Evolutionary conservation across 495 filamentous ascomycete genomes (phyloP).

Genomic region (Neurospora sp.): DNA sequence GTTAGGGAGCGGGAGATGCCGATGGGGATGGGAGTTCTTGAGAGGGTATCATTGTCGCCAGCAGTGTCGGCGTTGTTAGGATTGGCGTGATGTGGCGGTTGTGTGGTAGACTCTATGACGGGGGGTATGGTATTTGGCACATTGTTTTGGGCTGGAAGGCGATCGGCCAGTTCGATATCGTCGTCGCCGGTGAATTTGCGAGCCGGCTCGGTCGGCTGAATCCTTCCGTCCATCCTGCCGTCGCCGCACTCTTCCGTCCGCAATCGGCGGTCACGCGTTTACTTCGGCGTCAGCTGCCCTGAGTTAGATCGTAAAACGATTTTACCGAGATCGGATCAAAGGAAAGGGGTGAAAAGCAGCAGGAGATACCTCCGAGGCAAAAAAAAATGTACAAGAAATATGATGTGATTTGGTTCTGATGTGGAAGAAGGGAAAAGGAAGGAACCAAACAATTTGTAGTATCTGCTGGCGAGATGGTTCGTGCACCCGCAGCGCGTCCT

Average conservation of each 20-base stretch:
- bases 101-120: background rate
- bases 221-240: background rate
- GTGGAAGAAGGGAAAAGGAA: background rate
- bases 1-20: conserved; percentile 5
- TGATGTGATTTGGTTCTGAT: background rate
- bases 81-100: background rate
- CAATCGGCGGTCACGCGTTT: background rate
- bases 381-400: background rate
- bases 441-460: background rate
- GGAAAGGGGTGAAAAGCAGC: background rate
- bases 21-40: background rate
- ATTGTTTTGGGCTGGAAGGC: background rate
- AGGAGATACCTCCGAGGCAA: too few relatives aligned
- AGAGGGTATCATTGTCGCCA: background rate
- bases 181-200: background rate
- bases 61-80: background rate
- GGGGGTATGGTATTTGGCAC: background rate
- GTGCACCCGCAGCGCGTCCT: background rate
- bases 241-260: background rate
- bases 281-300: background rate
- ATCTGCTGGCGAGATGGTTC: background rate
- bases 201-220: background rate
- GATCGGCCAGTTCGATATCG: background rate
- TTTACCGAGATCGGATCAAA: rapidly evolving
- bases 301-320: background rate